Evolutionary conservation across 768 basidiomycete genomes (phyloP).

Genomic region (Hypholoma sublateritium): DNA sequence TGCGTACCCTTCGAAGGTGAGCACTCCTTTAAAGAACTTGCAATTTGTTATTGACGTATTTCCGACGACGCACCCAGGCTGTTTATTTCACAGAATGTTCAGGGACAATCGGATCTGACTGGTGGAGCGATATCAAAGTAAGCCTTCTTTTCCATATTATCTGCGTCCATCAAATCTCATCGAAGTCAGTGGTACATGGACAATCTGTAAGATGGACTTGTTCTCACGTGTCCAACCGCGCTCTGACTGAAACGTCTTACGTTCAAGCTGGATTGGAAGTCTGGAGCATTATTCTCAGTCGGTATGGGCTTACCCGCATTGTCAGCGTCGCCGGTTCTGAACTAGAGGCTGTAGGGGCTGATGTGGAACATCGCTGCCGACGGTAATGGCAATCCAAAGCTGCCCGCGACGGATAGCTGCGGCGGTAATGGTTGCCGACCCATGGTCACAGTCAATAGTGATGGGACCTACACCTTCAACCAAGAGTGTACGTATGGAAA

Average conservation of each 20-base stretch:
- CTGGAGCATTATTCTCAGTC: conserved; percentile 30
- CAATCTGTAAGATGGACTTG: conserved; percentile 39
- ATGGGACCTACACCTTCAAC: conserved; percentile 63
- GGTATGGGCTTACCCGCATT: conserved; percentile 32
- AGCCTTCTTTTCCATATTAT: not conserved
- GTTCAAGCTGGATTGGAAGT: conserved; percentile 30
- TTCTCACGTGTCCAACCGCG: too few relatives aligned
- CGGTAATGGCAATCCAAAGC: conserved; percentile 57
- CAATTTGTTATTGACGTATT: conserved; percentile 18
- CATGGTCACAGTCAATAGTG: conserved; percentile 64
- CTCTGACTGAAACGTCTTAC: not conserved
- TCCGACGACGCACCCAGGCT: conserved; percentile 24
- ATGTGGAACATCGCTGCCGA: conserved; percentile 81
- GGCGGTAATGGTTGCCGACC: conserved; percentile 64
- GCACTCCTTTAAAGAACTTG: not conserved
- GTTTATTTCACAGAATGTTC: conserved; percentile 66
- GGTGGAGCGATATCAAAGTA: conserved; percentile 83
- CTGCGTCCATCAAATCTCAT: not conserved
- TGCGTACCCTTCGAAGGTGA: conserved; percentile 54
- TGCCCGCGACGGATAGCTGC: conserved; percentile 66
- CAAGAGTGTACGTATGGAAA: conserved; percentile 58
- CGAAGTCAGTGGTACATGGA: conserved; percentile 62
- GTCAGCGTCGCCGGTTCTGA: not conserved
- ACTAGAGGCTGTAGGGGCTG: conserved; percentile 34
- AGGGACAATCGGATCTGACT: conserved; percentile 65